phyloP scores from a whole-genome alignment of 169 alveolate genomes.

The Eimeria maxima region DNA sequence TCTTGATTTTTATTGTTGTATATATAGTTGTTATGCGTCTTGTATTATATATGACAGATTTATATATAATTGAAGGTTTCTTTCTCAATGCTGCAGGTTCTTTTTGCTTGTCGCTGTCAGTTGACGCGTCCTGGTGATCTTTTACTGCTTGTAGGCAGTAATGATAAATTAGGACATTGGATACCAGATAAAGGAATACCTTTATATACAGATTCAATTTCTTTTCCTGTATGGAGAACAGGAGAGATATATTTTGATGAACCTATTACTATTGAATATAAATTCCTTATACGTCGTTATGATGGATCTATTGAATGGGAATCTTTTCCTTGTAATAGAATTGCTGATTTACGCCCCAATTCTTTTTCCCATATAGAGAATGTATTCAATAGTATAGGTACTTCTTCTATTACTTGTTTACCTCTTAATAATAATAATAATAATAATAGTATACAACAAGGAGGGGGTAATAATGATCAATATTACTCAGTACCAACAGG shows the following conservation, averaged over 20 bases:
- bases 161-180: slow-evolving; percentile 86
- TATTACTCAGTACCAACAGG: background rate
- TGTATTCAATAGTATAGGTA: slow-evolving; percentile 84
- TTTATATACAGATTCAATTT: slow-evolving; percentile 84
- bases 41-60: too few relatives aligned
- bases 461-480: background rate
- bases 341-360: slow-evolving; percentile 77
- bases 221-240: slow-evolving; percentile 86
- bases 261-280: slow-evolving; percentile 84
- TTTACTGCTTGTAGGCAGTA: slow-evolving; percentile 84
- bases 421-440: slow-evolving; percentile 13
- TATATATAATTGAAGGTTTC: too few relatives aligned
- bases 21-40: too few relatives aligned
- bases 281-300: slow-evolving; percentile 81
- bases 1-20: too few relatives aligned
- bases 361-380: slow-evolving; percentile 63
- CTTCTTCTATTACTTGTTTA: slow-evolving; percentile 70
- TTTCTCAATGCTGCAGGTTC: slow-evolving; percentile 80
- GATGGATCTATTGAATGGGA: slow-evolving; percentile 84
- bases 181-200: slow-evolving; percentile 72
- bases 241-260: slow-evolving; percentile 60
- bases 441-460: too few relatives aligned
- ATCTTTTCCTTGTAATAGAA: slow-evolving; percentile 83
- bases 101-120: slow-evolving; percentile 86
- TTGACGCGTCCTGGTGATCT: slow-evolving; percentile 86